These are phyloP conservation scores for Medicago lupulina DNA, from an alignment of 306 rosid species.

Conservation along the genomic window DNA sequence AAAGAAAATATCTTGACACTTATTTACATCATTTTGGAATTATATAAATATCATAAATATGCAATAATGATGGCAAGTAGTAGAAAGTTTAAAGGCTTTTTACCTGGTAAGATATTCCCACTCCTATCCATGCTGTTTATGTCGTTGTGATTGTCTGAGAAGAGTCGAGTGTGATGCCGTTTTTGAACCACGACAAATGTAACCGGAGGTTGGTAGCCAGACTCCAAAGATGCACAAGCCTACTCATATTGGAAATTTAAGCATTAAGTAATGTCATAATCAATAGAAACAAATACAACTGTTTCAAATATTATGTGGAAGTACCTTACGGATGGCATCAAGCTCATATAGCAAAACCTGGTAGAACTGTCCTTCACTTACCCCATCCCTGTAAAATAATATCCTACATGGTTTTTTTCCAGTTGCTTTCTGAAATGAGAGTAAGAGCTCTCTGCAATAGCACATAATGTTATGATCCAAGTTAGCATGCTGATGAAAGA, in stretches of 20 bases:
- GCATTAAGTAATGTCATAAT: background rate
- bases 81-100: background rate
- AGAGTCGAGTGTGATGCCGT: conserved; percentile 77
- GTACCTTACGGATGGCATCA: conserved; percentile 78
- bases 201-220: conserved; percentile 83
- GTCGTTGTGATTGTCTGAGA: conserved; percentile 67
- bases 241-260: conserved; percentile 38
- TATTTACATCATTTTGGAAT: no score
- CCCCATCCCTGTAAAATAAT: conserved; percentile 71
- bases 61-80: background rate
- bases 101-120: conserved; percentile 83
- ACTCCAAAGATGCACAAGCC: conserved; percentile 85
- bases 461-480: conserved; percentile 22
- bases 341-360: conserved; percentile 78
- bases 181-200: conserved; percentile 87
- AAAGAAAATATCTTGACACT: no score
- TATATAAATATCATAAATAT: no score
- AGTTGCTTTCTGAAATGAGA: conserved; percentile 60
- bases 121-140: conserved; percentile 62
- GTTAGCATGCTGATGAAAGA: conserved; percentile 9
- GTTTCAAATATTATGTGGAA: background rate
- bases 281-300: background rate
- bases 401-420: conserved; percentile 62
- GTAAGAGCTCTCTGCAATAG: conserved; percentile 59
- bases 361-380: conserved; percentile 81